These are phyloP conservation scores for Hansfordia pulvinata DNA, from an alignment of 2,329 filamentous ascomycete genomes.

Conservation along the genomic window DNA sequence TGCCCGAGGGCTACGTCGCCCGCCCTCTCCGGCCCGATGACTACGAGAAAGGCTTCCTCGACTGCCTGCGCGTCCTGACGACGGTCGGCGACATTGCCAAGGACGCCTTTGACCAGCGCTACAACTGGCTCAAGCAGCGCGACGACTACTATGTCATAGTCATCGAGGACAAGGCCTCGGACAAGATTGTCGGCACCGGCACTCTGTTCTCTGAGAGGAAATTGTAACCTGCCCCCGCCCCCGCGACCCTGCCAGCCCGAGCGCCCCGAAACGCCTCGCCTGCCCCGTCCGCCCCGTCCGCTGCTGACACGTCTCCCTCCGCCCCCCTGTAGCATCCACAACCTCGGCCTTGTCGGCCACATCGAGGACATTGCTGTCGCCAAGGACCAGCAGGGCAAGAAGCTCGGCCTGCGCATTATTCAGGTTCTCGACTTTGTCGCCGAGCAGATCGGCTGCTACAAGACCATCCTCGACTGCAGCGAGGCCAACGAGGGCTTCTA, in stretches of 20 bases:
- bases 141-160: conserved; percentile 79
- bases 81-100: conserved; percentile 79
- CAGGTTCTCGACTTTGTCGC: conserved; percentile 86
- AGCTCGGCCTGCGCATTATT: conserved; percentile 82
- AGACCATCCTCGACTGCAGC: conserved; percentile 92
- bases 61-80: conserved; percentile 81
- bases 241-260: neutral
- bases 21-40: conserved; percentile 70
- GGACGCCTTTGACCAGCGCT: conserved; percentile 64
- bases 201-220: conserved; percentile 87
- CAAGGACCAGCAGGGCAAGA: conserved; percentile 94
- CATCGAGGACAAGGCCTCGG: conserved; percentile 61
- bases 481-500: conserved; percentile 97
- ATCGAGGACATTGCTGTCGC: conserved; percentile 96
- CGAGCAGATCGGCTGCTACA: conserved; percentile 85
- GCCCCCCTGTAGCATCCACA: conserved; percentile 49
- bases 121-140: conserved; percentile 64
- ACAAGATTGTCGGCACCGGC: conserved; percentile 81
- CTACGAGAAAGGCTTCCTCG: conserved; percentile 72
- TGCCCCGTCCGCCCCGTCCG: neutral
- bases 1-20: conserved; percentile 72
- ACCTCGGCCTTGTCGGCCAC: conserved; percentile 74
- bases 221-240: conserved; percentile 57
- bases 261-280: neutral
- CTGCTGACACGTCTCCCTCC: conserved; percentile 8